Conservation (phyloP, 495 filamentous ascomycete species). For the Penicillium paxilli region DNA sequence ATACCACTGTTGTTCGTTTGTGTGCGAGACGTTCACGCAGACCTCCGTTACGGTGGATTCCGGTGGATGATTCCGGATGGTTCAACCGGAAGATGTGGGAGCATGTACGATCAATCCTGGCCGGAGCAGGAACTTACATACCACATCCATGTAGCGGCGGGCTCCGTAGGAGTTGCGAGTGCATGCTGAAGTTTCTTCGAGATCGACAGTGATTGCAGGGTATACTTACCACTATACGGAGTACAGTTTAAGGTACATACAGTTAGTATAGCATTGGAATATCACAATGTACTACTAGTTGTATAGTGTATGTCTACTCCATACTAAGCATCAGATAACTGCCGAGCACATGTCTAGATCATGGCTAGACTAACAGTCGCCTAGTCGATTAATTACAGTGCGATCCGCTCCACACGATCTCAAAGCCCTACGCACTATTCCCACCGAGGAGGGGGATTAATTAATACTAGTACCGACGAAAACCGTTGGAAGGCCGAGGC, state of each 20-base stretch:
- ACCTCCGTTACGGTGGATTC: neutral
- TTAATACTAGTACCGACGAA: neutral
- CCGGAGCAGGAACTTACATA: too few relatives aligned
- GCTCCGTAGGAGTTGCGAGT: neutral
- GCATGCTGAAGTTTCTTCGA: too few relatives aligned
- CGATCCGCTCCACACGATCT: conserved; percentile 4
- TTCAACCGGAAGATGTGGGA: neutral
- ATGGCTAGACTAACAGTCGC: neutral
- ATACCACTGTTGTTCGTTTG: neutral
- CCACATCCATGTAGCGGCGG: too few relatives aligned
- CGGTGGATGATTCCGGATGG: conserved; percentile 1
- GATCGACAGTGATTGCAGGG: too few relatives aligned
- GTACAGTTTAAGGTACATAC: too few relatives aligned
- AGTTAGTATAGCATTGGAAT: too few relatives aligned
- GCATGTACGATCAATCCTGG: neutral
- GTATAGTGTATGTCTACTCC: too few relatives aligned
- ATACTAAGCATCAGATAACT: neutral
- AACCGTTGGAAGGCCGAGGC: conserved; percentile 13
- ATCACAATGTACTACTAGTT: too few relatives aligned
- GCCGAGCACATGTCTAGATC: neutral
- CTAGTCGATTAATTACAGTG: neutral
- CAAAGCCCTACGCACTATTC: conserved; percentile 1
- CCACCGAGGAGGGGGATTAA: neutral
- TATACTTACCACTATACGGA: too few relatives aligned
- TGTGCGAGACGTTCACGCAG: neutral